These are phyloP conservation scores for Neofusicoccum sp. DNA, from an alignment of 2,329 filamentous ascomycete species.

Conservation along the genomic window DNA sequence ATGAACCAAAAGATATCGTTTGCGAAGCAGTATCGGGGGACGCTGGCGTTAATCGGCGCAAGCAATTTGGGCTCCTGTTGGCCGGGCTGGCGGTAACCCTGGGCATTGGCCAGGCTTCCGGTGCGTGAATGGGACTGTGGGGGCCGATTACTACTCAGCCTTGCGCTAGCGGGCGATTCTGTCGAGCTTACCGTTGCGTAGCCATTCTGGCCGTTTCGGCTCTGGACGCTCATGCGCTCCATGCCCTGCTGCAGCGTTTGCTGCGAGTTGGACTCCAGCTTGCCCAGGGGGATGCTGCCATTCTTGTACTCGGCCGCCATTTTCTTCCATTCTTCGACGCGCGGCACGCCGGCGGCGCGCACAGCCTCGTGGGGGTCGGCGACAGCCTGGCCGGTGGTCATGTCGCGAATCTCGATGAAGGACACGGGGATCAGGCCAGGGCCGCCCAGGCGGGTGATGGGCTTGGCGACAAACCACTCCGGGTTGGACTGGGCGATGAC, in stretches of 20 bases:
- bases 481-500: constrained; percentile 98
- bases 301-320: constrained; percentile 99
- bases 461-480: constrained; percentile 99
- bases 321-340: constrained; percentile 98
- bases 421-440: constrained; percentile 94
- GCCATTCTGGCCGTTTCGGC: constrained; percentile 41
- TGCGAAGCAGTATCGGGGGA: constrained; percentile 90
- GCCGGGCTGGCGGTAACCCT: constrained; percentile 13
- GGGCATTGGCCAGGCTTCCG: constrained; percentile 14
- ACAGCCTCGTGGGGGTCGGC: constrained; percentile 82
- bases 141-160: constrained; percentile 1
- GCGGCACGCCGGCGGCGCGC: constrained; percentile 81
- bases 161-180: constrained; percentile 42
- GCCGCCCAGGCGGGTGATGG: constrained; percentile 94
- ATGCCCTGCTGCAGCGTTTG: constrained; percentile 57
- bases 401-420: constrained; percentile 94
- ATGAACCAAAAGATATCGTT: constrained; percentile 99
- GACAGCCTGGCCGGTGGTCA: constrained; percentile 81
- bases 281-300: constrained; percentile 93
- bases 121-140: constrained; percentile 22
- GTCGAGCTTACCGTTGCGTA: constrained; percentile 35
- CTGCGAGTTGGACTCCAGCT: constrained; percentile 63
- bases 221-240: constrained; percentile 75
- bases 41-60: constrained; percentile 77
- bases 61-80: constrained; percentile 48